Conservation (phyloP, 129 eudicot species). For the Saposhnikovia divaricata region DNA sequence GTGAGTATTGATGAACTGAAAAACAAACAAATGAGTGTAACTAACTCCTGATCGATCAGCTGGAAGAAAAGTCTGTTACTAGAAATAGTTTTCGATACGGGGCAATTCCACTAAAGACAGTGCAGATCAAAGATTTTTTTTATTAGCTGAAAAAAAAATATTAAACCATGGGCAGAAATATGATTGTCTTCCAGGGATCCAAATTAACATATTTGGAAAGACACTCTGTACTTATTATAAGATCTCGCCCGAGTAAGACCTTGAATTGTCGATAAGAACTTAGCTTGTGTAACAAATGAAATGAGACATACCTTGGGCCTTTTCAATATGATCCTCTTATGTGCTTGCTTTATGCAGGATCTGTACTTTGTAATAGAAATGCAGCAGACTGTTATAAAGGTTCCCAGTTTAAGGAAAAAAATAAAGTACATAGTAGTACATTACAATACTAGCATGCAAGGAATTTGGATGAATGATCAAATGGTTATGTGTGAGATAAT, state of each 20-base stretch:
- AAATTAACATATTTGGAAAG: no score
- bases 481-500: neutral
- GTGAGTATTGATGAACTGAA: neutral
- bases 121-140: no score
- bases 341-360: conserved; percentile 32
- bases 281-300: neutral
- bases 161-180: no score
- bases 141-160: neutral
- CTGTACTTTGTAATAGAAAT: conserved; percentile 32
- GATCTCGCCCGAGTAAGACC: no score
- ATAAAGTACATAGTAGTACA: neutral
- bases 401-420: neutral
- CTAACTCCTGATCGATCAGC: neutral
- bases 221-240: no score
- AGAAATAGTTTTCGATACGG: neutral
- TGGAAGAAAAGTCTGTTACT: neutral
- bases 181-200: no score
- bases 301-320: conserved; percentile 42
- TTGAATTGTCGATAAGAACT: neutral
- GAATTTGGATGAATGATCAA: neutral
- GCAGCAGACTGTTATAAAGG: neutral
- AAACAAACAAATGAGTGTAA: neutral
- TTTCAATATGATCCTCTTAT: conserved; percentile 32
- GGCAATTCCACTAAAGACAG: no score
- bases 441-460: neutral